These are phyloP conservation scores for Suhomyces coccinellae DNA, from an alignment of 1,139 yeast species.

Conservation along the genomic window DNA sequence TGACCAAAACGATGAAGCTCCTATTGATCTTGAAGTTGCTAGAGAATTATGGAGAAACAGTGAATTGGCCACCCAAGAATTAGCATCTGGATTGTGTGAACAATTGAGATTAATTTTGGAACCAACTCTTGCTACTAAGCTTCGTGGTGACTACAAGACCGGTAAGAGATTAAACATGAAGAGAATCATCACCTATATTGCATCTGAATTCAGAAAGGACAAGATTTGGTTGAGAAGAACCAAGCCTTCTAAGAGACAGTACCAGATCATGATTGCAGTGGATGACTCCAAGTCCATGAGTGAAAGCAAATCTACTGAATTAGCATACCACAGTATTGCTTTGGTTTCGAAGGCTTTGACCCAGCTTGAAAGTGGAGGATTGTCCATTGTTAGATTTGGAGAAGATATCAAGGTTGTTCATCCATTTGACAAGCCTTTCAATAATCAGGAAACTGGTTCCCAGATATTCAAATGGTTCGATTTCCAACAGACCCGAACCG, in stretches of 20 bases:
- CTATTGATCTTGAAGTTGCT: slow-evolving; percentile 63
- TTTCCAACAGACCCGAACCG: slow-evolving; percentile 86
- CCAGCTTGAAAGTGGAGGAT: slow-evolving; percentile 91
- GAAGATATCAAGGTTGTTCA: slow-evolving; percentile 82
- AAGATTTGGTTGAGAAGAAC: slow-evolving; percentile 98
- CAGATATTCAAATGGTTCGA: slow-evolving; percentile 85
- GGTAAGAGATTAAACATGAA: slow-evolving; percentile 98
- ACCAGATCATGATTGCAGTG: slow-evolving; percentile 95
- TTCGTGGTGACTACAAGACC: slow-evolving; percentile 93
- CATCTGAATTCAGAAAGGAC: slow-evolving; percentile 95
- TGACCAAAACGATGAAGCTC: slow-evolving; percentile 33
- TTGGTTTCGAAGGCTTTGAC: slow-evolving; percentile 92
- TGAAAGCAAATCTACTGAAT: slow-evolving; percentile 83
- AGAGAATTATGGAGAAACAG: slow-evolving; percentile 78
- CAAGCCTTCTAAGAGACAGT: slow-evolving; percentile 94
- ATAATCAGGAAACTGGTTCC: slow-evolving; percentile 77
- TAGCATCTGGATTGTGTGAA: slow-evolving; percentile 87
- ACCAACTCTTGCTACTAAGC: slow-evolving; percentile 92
- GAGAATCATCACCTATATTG: slow-evolving; percentile 95
- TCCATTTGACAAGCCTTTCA: slow-evolving; percentile 83
- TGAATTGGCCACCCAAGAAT: slow-evolving; percentile 80
- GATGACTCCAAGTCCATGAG: slow-evolving; percentile 98
- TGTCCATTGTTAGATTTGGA: slow-evolving; percentile 90
- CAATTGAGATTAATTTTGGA: slow-evolving; percentile 90
- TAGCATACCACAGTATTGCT: slow-evolving; percentile 94